Percentiles rank a stretch among this genome's conserved stretches.
Conservation (phyloP, 164 flowering plant genomes). For the Nymphaea thermarum region DNA sequence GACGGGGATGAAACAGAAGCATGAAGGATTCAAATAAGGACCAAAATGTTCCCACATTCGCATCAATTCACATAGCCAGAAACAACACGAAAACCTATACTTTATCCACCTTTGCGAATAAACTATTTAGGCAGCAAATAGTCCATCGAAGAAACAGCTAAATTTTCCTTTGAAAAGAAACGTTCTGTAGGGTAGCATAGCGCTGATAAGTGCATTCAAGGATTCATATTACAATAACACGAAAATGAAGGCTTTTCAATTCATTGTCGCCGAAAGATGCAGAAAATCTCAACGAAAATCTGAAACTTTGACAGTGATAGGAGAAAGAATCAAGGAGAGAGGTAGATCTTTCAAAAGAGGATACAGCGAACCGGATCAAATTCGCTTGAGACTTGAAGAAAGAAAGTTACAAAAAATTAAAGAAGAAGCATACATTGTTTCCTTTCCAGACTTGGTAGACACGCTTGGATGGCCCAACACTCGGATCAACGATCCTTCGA, state of each 20-base stretch:
- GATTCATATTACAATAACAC: not conserved
- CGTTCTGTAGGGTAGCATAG: not conserved
- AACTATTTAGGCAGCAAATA: not conserved
- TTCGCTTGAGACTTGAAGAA: not conserved
- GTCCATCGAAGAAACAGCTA: not conserved
- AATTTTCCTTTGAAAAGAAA: not conserved
- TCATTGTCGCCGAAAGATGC: not conserved
- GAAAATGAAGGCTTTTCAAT: not conserved
- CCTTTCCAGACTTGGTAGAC: constrained; percentile 30
- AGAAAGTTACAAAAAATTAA: not conserved
- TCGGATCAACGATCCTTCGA: constrained; percentile 13
- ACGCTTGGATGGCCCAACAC: constrained; percentile 7
- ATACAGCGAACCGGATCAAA: no score
- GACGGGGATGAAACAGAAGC: no score
- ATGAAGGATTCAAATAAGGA: no score
- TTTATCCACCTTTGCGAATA: no score
- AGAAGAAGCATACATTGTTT: constrained; percentile 17
- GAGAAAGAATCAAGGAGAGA: no score
- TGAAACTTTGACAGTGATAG: not conserved
- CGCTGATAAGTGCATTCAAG: no score
- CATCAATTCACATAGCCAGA: not conserved
- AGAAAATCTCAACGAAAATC: not conserved
- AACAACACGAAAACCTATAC: not conserved
- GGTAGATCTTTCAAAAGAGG: no score
- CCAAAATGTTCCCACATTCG: no score